Evolutionary conservation across 495 filamentous ascomycete species (phyloP).

Genomic region (Hyaloscypha finlandica): DNA sequence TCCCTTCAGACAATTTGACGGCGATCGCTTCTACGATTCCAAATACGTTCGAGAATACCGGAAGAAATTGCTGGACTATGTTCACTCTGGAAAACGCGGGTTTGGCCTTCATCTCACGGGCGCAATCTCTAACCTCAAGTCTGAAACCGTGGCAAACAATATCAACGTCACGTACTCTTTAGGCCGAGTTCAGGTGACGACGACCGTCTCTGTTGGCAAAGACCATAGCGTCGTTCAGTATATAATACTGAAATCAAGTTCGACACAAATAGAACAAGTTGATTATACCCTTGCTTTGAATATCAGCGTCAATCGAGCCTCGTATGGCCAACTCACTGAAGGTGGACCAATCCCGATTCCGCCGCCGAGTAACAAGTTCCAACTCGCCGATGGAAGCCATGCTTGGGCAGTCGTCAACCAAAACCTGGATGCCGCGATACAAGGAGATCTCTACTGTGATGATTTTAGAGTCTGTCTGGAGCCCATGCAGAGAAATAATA

Average conservation of each 20-base stretch:
- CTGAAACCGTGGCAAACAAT: background rate
- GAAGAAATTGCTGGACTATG: slow-evolving; percentile 17
- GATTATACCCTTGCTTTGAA: slow-evolving; percentile 10
- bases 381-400: background rate
- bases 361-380: slow-evolving; percentile 10
- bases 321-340: slow-evolving; percentile 26
- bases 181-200: background rate
- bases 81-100: slow-evolving; percentile 11
- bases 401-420: slow-evolving; percentile 12
- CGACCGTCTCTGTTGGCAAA: background rate
- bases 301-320: slow-evolving; percentile 22
- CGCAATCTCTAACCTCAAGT: background rate
- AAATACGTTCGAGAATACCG: slow-evolving; percentile 21
- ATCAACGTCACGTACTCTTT: background rate
- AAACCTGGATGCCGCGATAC: slow-evolving; percentile 16
- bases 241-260: slow-evolving; percentile 1
- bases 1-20: slow-evolving; percentile 24
- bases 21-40: slow-evolving; percentile 20
- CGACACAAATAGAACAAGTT: background rate
- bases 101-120: slow-evolving; percentile 8
- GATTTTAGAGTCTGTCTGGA: background rate
- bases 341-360: slow-evolving; percentile 23
- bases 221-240: background rate
- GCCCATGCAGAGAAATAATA: background rate
- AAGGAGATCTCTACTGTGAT: slow-evolving; percentile 7